Evolutionary conservation across 2,329 filamentous ascomycete genomes (phyloP), one percentile per base, ranked within the genome.

Genomic region (Zymoseptoria brevis): DNA sequence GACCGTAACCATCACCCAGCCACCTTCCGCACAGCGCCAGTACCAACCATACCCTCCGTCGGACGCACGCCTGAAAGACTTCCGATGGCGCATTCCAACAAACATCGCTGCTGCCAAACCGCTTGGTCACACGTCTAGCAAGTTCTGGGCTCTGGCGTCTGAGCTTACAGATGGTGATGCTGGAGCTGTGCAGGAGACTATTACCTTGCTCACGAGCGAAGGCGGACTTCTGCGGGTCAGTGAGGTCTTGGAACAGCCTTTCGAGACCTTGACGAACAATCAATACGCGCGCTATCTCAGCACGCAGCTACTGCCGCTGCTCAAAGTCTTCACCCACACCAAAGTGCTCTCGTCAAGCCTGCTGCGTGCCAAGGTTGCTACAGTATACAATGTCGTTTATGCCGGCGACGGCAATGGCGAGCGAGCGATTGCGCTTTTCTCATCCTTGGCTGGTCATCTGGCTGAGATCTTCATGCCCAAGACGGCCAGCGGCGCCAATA

Each of bases 161-260:
- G 56, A 56, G 2, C 59, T 70, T 3, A 21, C 16, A 9, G 64
- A 64, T 4, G 55, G 55, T 11, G 61, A 26, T 26, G 24, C 24
- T 26, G 24, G 55, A 1, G 57, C 55, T 4, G 61, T 64, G 58
- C 68, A 71, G 58, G 63, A 68, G 48, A 62, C 65, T 19, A 62
- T 71, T 19, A 58, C n/a, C 1, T 45, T 48, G 3, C 64, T 71
- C 5, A 60, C 68, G 2, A 58, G 60, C 22, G 63, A 67, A 8
- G 61, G 60, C 22, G 68, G 68, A 5, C 60, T 66, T 6, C 24
- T 48, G 11, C 64, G 67, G 8, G 55, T 69, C 22, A 53, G 59
- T 29, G 64, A 68, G 52, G 26, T 69, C 1, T 30, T 58, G 1
- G 54, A 55, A 19, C 57, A 59, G 30, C 16, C 52, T 9, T 59